phyloP scores from a whole-genome alignment of 768 basidiomycete species.

The Mrakia frigida region DNA sequence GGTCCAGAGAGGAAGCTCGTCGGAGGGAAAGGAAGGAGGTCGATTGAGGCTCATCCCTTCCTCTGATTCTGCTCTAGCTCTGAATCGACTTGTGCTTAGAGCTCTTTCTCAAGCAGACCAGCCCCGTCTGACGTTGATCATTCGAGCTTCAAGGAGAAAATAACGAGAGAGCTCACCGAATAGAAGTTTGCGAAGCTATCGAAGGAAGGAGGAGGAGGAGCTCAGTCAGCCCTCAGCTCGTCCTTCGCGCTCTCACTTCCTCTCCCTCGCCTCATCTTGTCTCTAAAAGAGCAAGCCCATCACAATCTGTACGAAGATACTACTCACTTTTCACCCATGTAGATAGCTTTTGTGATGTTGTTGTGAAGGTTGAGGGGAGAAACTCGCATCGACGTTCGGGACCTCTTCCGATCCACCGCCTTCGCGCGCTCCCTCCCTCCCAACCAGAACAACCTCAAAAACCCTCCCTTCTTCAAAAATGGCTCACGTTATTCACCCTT shows the following conservation, averaged over 20 bases:
- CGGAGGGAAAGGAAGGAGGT: neutral
- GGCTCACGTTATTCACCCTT: neutral
- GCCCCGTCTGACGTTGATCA: too few species aligned
- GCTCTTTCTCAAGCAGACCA: neutral
- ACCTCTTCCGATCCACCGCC: neutral
- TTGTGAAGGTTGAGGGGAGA: neutral
- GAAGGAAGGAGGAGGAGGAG: neutral
- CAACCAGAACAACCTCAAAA: neutral
- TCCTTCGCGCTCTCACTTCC: too few species aligned
- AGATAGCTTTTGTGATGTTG: neutral
- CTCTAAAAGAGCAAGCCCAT: neutral
- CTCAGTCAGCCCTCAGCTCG: neutral
- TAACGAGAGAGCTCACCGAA: neutral
- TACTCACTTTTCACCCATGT: constrained; percentile 32
- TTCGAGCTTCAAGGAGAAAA: neutral
- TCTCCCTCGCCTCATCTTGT: neutral
- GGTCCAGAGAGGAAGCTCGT: neutral
- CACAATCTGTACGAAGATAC: neutral
- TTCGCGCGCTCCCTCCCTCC: neutral
- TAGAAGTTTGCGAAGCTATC: constrained; percentile 29
- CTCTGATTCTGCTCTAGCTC: neutral
- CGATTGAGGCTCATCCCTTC: too few species aligned
- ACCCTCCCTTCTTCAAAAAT: neutral
- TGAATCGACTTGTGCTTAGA: neutral
- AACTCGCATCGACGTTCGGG: constrained; percentile 14